Conservation (phyloP, 1,284 basidiomycete species). For the Ganoderma resinaceum region DNA sequence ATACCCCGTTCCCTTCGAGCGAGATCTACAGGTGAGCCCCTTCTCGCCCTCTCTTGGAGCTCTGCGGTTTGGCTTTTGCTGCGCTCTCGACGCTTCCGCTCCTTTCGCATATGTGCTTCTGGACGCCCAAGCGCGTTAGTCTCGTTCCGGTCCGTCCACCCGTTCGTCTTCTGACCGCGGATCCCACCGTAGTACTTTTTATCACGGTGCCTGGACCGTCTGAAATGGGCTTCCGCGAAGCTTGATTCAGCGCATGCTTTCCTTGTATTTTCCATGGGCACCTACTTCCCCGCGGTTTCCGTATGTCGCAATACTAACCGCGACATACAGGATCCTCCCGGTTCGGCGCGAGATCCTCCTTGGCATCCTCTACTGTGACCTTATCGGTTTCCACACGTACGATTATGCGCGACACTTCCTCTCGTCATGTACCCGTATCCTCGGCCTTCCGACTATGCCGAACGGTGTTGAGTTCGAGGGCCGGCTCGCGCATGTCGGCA, state of each 20-base stretch:
- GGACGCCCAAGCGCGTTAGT: constrained; percentile 12
- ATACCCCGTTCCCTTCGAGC: constrained; percentile 97
- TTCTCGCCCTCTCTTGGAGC: not conserved
- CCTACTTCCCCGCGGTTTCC: not conserved
- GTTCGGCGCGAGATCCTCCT: constrained; percentile 97
- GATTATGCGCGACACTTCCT: constrained; percentile 99
- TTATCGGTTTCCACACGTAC: constrained; percentile 99
- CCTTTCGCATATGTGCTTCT: constrained; percentile 8
- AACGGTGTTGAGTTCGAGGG: constrained; percentile 98
- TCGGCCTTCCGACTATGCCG: constrained; percentile 96
- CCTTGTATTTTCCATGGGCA: not conserved
- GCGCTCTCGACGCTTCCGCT: constrained; percentile 15
- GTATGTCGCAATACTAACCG: constrained; percentile 8
- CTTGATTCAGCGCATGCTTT: constrained; percentile 14
- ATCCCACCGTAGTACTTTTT: constrained; percentile 11
- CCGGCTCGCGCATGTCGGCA: constrained; percentile 95
- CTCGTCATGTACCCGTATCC: constrained; percentile 96
- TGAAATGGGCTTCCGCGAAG: constrained; percentile 14
- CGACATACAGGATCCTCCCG: constrained; percentile 80
- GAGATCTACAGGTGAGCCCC: constrained; percentile 91
- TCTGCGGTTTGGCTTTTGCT: constrained; percentile 3
- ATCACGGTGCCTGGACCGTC: not conserved
- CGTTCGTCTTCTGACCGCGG: constrained; percentile 22
- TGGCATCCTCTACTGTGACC: constrained; percentile 94
- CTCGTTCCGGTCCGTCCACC: constrained; percentile 18